Percentiles rank a stretch among this genome's conserved stretches.
phyloP scores from a whole-genome alignment of 1,284 basidiomycete species.

The Fomes fomentarius region DNA sequence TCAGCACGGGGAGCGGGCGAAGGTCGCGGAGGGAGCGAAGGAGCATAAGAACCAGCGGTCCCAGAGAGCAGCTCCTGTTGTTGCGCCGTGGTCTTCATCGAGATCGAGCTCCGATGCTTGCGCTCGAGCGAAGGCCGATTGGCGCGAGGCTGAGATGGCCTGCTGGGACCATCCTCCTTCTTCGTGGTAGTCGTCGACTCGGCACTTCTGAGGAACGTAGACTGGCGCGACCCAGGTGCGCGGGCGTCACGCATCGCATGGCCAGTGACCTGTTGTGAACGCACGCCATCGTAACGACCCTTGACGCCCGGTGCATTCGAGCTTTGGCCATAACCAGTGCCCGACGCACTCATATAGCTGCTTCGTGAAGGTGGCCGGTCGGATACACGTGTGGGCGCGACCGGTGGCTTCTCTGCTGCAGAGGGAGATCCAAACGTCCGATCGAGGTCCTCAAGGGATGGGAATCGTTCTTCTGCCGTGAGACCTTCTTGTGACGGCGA shows the following conservation, averaged over 20 bases:
- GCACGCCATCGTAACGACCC: constrained; percentile 30
- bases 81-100: constrained; percentile 19
- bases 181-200: constrained; percentile 15
- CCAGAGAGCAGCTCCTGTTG: constrained; percentile 17
- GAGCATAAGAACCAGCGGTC: constrained; percentile 9
- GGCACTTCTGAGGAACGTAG: constrained; percentile 14
- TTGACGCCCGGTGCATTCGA: constrained; percentile 7
- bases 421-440: constrained; percentile 49
- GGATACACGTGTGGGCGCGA: constrained; percentile 2
- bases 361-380: constrained; percentile 21
- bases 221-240: constrained; percentile 26
- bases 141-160: constrained; percentile 7
- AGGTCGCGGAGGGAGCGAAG: constrained; percentile 31
- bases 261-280: constrained; percentile 59
- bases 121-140: constrained; percentile 27
- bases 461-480: constrained; percentile 70
- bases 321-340: neutral
- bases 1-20: constrained; percentile 10
- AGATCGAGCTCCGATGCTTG: constrained; percentile 27
- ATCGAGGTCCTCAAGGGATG: constrained; percentile 78
- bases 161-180: constrained; percentile 21
- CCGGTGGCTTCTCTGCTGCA: constrained; percentile 7
- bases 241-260: constrained; percentile 52
- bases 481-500: constrained; percentile 42
- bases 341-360: constrained; percentile 13